Conservation (phyloP, 2,329 filamentous ascomycete genomes). For the Trichoderma sp. region DNA sequence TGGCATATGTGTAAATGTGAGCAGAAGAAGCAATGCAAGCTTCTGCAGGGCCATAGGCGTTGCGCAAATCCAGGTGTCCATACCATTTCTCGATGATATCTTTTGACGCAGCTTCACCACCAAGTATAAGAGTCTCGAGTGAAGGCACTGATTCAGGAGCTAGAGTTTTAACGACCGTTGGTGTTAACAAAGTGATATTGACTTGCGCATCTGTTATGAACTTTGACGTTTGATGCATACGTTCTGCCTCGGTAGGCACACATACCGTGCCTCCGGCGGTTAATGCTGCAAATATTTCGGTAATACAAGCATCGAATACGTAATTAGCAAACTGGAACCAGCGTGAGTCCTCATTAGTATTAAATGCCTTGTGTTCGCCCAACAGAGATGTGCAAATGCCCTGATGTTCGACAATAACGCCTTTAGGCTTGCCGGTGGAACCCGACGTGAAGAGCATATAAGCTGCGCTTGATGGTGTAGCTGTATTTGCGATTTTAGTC, state of each 20-base stretch:
- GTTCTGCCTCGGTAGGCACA: conserved; percentile 7
- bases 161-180: conserved; percentile 17
- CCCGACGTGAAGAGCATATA: conserved; percentile 16
- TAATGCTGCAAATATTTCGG: conserved; percentile 8
- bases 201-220: conserved; percentile 8
- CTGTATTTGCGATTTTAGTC: not conserved
- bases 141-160: not conserved
- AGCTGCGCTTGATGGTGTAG: not conserved
- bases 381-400: not conserved
- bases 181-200: conserved; percentile 22
- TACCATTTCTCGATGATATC: conserved; percentile 24
- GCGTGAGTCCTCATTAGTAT: not conserved
- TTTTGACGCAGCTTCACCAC: conserved; percentile 36
- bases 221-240: not conserved
- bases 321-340: conserved; percentile 23
- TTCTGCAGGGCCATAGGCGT: conserved; percentile 28
- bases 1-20: not conserved
- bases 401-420: conserved; percentile 2
- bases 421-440: conserved; percentile 1
- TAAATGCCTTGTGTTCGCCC: not conserved
- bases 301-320: conserved; percentile 13
- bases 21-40: conserved; percentile 6
- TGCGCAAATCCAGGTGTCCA: conserved; percentile 15
- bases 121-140: conserved; percentile 22
- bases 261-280: not conserved